Conservation (phyloP, 306 rosid genomes). For the Acmispon strigosus region DNA sequence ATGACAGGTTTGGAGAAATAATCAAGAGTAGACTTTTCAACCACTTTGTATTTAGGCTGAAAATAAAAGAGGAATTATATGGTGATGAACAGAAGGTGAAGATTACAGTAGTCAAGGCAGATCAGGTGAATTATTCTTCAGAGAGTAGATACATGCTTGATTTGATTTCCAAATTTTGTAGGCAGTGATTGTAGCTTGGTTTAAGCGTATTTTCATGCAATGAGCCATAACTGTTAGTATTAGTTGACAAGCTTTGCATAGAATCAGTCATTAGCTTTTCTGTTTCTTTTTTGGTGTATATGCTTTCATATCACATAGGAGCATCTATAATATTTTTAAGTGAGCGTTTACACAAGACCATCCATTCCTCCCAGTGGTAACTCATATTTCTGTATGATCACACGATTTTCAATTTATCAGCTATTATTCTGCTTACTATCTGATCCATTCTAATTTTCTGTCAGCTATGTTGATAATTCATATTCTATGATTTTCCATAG, state of each 20-base stretch:
- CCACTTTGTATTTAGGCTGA: conserved; percentile 66
- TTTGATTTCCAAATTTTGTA: conserved; percentile 43
- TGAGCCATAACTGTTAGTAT: not conserved
- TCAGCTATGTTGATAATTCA: conserved; percentile 8
- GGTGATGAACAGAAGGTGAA: conserved; percentile 90
- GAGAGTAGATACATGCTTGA: conserved; percentile 72
- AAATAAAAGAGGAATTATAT: conserved; percentile 79
- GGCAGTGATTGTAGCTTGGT: conserved; percentile 27
- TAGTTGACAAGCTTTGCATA: conserved; percentile 4
- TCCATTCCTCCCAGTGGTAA: not conserved
- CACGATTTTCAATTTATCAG: not conserved
- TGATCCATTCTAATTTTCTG: conserved; percentile 7
- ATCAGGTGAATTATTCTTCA: conserved; percentile 57
- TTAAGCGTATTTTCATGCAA: not conserved
- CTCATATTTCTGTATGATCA: not conserved
- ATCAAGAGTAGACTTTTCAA: conserved; percentile 60
- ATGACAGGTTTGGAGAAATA: conserved; percentile 52
- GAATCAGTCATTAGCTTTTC: not conserved
- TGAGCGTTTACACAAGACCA: not conserved
- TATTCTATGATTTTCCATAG: not conserved
- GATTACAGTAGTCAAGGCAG: conserved; percentile 83
- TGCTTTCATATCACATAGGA: not conserved
- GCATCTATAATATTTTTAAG: not conserved
- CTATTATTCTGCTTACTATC: not conserved
- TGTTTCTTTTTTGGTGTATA: not conserved